Percentiles rank a stretch among this genome's conserved stretches.
Evolutionary conservation across 768 basidiomycete species (phyloP).

Genomic region (Trametes meyenii): DNA sequence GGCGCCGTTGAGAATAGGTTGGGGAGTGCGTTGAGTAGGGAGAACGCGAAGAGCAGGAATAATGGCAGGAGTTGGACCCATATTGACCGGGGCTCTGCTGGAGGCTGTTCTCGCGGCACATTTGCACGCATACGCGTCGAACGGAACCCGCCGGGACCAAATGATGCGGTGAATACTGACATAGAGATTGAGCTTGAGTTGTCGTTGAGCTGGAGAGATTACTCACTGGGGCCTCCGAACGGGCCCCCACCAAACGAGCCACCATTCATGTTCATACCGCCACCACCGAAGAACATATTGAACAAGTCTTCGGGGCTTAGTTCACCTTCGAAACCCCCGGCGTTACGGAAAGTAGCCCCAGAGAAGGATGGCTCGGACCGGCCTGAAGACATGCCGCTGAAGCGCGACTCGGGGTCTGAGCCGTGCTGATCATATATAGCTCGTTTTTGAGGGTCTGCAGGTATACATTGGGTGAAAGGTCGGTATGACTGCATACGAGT

Average conservation of each 20-base stretch:
- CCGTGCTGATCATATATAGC: constrained; percentile 84
- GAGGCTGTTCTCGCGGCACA: constrained; percentile 36
- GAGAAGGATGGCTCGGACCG: constrained; percentile 52
- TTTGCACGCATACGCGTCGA: constrained; percentile 60
- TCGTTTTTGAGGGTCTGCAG: constrained; percentile 82
- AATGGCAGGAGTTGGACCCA: constrained; percentile 83
- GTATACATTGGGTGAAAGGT: background rate
- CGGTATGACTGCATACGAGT: background rate
- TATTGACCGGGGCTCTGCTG: constrained; percentile 59
- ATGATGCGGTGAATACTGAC: constrained; percentile 73
- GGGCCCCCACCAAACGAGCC: constrained; percentile 48
- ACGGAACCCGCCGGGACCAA: constrained; percentile 84
- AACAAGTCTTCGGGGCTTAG: constrained; percentile 95
- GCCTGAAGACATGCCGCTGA: constrained; percentile 60
- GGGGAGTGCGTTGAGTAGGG: constrained; percentile 80
- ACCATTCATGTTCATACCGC: constrained; percentile 48
- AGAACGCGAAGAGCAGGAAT: constrained; percentile 81
- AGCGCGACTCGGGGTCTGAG: constrained; percentile 87
- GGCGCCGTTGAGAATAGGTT: constrained; percentile 67
- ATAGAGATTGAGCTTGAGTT: constrained; percentile 2
- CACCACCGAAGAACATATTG: constrained; percentile 97
- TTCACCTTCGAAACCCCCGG: constrained; percentile 73
- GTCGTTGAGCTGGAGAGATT: constrained; percentile 5
- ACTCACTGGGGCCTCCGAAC: constrained; percentile 27
- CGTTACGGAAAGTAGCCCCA: constrained; percentile 47